phyloP scores from a whole-genome alignment of 176 grass and related monocot species.

The maize (Zea mays) region Zm-B73-REFERENCE-NAM-5.0 NC_050099.1:155691501-155692000 shows the following conservation, averaged over 20 bases:
- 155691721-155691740: neutral
- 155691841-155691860: conserved; percentile 20
- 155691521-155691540: neutral
- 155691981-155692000: neutral
- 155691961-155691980: neutral
- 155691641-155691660: neutral
- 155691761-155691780: too few relatives aligned
- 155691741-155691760: neutral
- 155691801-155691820: conserved; percentile 6
- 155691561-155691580: neutral
- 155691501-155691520: neutral
- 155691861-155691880: neutral
- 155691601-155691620: conserved; percentile 48
- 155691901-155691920: neutral
- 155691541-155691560: conserved; percentile 45
- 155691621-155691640: conserved; percentile 43
- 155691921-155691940: neutral
- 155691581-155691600: conserved; percentile 40
- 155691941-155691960: neutral
- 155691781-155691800: too few relatives aligned
- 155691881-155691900: neutral
- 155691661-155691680: conserved; percentile 26
- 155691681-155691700: conserved; percentile 39
- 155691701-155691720: neutral
- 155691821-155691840: conserved; percentile 4